Base-by-base conservation (phyloP, 2,329 filamentous ascomycete species). In the Verticillium zaregamsianum region DNA sequence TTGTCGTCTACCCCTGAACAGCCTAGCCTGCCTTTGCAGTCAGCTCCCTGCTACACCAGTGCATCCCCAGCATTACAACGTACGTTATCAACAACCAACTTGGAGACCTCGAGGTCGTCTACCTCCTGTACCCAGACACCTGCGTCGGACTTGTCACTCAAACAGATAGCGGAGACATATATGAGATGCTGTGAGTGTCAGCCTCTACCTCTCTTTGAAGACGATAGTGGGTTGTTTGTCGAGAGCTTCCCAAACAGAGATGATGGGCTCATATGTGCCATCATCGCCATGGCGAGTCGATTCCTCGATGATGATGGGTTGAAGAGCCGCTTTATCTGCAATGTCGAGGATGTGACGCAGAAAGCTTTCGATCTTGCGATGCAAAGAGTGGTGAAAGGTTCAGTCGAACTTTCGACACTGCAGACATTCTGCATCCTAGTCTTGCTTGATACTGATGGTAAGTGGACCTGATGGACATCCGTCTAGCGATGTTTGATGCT, bases 331-430 rank as follows among this genome's bases (percentile, higher is more conserved):
- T 14, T 32, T 20, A 17, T 57, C 32, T 35, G 55, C 33, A 35
- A 57, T 11, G 31, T 57, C 55, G 55, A 57, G 20, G 55, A 57
- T 23, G 23, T 31, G 17, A 37, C 55, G 15, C 25, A 37, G 31
- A 57, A 57, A 23, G 28, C 55, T 23, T 57, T 57, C 31, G 7
- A 35, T 11, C 55, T 57, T 35, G 67, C 73, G 5, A 74, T 72
- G 61, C 68, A 69, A 25, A 69, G 69, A 49, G 66, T 77, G 8
- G 67, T 69, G n/a, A 68, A 74, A n/a, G 71, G 74, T 2, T 63
- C 65, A 2, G 69, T 77, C 7, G 70, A 74, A 37, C 65, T 78
- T 1, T 76, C 75, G 2, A 77, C 75, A 0, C 57, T 78, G 15
- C 76, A 78, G 60, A 68, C 73, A 5, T 57, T 78, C 1, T 75